phyloP scores from a whole-genome alignment of 2,329 filamentous ascomycete species.

The Xylariaceae sp. region DNA sequence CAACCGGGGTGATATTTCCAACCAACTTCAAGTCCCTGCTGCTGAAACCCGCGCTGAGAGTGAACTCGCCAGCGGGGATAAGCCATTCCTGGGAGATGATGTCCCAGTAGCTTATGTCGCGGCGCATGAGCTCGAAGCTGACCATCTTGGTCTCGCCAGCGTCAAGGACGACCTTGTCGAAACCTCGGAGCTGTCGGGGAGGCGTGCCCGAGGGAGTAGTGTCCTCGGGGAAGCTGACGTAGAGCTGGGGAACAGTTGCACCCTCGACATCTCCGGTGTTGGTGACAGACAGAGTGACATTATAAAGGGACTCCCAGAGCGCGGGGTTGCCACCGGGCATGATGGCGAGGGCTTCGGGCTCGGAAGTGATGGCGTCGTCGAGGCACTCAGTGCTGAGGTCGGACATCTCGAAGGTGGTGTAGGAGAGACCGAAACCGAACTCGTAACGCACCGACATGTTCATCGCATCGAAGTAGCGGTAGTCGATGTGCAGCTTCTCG shows the following conservation, averaged over 20 bases:
- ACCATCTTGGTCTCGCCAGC: constrained; percentile 36
- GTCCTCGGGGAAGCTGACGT: constrained; percentile 39
- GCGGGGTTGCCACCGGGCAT: constrained; percentile 52
- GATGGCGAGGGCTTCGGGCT: constrained; percentile 22
- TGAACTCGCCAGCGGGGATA: constrained; percentile 16
- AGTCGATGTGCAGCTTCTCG: constrained; percentile 65
- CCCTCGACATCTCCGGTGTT: constrained; percentile 49
- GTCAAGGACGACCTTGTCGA: constrained; percentile 44
- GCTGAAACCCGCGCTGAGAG: constrained; percentile 13
- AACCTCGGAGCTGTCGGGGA: constrained; percentile 43
- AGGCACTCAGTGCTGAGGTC: constrained; percentile 34
- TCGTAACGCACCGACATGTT: constrained; percentile 58
- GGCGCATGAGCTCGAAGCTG: constrained; percentile 40
- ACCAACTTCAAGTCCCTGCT: constrained; percentile 12
- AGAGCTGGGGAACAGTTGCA: constrained; percentile 51
- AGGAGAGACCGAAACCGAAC: constrained; percentile 57
- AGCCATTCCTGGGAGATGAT: constrained; percentile 38
- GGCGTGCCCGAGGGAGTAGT: constrained; percentile 40
- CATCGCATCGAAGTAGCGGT: constrained; percentile 59
- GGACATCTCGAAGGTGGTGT: constrained; percentile 48
- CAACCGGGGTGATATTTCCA: constrained; percentile 9
- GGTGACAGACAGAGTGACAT: constrained; percentile 39
- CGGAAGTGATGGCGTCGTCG: constrained; percentile 20
- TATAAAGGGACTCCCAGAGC: constrained; percentile 49
- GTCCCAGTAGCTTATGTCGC: constrained; percentile 48